A percentile compares a stretch with the other conserved stretches of the same genome.
Conservation (phyloP, 179 eudicot species). For the Amaranthus tricolor region DNA sequence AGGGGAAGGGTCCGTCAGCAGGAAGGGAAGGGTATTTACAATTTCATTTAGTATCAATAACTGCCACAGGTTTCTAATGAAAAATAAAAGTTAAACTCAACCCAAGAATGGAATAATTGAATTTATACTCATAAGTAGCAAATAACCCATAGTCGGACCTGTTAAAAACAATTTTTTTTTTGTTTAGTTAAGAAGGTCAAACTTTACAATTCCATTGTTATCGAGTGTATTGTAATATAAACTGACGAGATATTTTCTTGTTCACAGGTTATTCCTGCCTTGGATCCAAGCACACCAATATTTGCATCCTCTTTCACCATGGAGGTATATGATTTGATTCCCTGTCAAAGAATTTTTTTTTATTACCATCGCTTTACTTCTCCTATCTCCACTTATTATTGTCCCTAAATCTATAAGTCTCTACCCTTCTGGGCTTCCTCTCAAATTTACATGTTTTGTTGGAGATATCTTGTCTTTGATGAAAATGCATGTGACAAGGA, state of each 20-base stretch:
- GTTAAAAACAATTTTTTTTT: too few relatives aligned
- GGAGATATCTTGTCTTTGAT: background rate
- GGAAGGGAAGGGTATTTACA: too few relatives aligned
- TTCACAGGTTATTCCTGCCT: conserved; percentile 87
- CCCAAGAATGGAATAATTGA: too few relatives aligned
- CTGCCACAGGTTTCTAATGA: too few relatives aligned
- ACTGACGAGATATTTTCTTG: conserved; percentile 17
- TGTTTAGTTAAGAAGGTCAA: background rate
- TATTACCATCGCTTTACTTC: background rate
- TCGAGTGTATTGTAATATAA: background rate
- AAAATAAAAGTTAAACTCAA: too few relatives aligned
- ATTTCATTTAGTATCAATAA: too few relatives aligned
- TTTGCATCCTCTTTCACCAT: conserved; percentile 97
- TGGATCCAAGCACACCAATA: conserved; percentile 85
- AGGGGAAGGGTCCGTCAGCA: too few relatives aligned
- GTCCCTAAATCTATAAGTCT: too few relatives aligned
- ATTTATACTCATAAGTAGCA: too few relatives aligned
- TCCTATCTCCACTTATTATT: background rate
- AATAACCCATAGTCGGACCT: too few relatives aligned
- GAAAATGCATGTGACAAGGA: background rate
- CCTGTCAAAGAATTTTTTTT: background rate
- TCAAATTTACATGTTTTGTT: background rate
- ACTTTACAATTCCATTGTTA: background rate
- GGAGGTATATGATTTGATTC: conserved; percentile 63
- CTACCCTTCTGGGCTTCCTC: background rate